These are phyloP conservation scores for Phytophthora constricta DNA, from an alignment of 352 stramenopile species.

Conservation along the genomic window DNA sequence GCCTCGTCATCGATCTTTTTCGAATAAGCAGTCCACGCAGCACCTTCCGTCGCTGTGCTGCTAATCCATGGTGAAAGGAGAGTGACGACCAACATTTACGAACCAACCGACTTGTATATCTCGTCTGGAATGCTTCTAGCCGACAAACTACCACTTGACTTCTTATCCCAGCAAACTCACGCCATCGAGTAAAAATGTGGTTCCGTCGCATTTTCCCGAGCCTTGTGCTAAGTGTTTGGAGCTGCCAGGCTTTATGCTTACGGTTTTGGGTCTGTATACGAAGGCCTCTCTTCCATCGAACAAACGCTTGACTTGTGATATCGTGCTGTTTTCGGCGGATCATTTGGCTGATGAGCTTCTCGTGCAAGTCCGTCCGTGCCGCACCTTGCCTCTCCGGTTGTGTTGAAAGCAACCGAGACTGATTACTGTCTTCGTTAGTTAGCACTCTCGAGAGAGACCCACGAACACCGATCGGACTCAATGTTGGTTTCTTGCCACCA, in stretches of 20 bases:
- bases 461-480: slow-evolving; percentile 4
- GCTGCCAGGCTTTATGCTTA: slow-evolving; percentile 36
- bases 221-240: slow-evolving; percentile 18
- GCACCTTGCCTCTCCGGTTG: slow-evolving; percentile 13
- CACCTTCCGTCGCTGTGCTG: slow-evolving; percentile 4
- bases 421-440: slow-evolving; percentile 22
- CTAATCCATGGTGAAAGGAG: neutral
- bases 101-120: slow-evolving; percentile 24
- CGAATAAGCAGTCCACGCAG: slow-evolving; percentile 21
- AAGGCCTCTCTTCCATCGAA: slow-evolving; percentile 61
- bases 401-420: slow-evolving; percentile 11
- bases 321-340: slow-evolving; percentile 52
- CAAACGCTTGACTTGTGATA: slow-evolving; percentile 46
- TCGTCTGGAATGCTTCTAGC: slow-evolving; percentile 56
- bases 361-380: slow-evolving; percentile 47
- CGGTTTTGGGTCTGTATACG: slow-evolving; percentile 56
- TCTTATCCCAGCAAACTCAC: slow-evolving; percentile 23
- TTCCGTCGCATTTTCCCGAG: slow-evolving; percentile 43
- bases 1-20: slow-evolving; percentile 1
- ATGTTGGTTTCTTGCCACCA: slow-evolving; percentile 8
- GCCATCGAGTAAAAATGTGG: slow-evolving; percentile 49
- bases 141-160: slow-evolving; percentile 47
- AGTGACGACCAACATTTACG: slow-evolving; percentile 31
- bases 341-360: slow-evolving; percentile 67
- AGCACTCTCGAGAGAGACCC: slow-evolving; percentile 26